These are phyloP conservation scores for Abelmoschus esculentus DNA, from an alignment of 345 rosid species.

Conservation along the genomic window DNA sequence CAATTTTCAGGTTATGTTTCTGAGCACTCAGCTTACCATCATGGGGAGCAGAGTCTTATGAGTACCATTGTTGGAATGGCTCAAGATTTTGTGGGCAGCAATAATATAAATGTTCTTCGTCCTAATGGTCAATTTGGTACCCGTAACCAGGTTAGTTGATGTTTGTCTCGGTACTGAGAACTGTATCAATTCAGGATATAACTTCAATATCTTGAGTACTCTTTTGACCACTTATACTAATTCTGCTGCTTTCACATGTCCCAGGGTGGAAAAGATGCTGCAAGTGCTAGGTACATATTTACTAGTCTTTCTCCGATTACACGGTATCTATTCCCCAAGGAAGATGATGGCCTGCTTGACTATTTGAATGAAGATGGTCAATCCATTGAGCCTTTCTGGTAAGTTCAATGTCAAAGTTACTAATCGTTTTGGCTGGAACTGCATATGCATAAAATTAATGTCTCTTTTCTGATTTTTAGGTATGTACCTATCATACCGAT, in stretches of 20 bases:
- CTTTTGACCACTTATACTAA: not conserved
- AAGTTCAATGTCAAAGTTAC: conserved; percentile 6
- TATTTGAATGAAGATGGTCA: conserved; percentile 91
- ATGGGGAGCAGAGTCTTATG: conserved; percentile 90
- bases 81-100: conserved; percentile 91
- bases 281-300: conserved; percentile 80
- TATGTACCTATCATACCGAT: conserved; percentile 82
- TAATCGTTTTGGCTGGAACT: not conserved
- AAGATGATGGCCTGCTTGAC: conserved; percentile 75
- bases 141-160: conserved; percentile 49
- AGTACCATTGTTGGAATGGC: conserved; percentile 90
- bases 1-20: conserved; percentile 87
- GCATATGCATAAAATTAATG: not conserved
- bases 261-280: conserved; percentile 97
- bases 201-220: not conserved
- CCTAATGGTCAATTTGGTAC: conserved; percentile 91
- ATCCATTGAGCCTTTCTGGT: conserved; percentile 87
- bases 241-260: not conserved
- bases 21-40: conserved; percentile 90
- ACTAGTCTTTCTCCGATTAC: conserved; percentile 73
- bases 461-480: conserved; percentile 33
- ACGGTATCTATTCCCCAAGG: conserved; percentile 73
- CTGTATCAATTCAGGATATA: not conserved
- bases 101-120: conserved; percentile 79
- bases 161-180: not conserved